These are phyloP conservation scores for Carex parvula DNA, from an alignment of 176 grass and related monocot genomes.

Conservation along the genomic window DNA sequence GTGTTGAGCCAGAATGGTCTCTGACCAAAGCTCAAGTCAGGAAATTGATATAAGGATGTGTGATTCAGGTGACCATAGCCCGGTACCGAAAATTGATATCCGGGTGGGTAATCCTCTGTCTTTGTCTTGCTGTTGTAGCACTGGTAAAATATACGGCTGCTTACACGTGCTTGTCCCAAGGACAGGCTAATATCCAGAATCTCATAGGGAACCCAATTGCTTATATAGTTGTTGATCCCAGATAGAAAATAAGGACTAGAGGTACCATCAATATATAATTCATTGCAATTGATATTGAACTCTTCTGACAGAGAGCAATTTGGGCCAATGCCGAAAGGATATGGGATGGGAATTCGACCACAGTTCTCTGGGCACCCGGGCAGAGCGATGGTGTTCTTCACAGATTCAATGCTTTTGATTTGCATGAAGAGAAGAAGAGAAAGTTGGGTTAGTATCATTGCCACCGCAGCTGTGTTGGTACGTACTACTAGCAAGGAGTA, in stretches of 20 bases:
- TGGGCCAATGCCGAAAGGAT: conserved; percentile 14
- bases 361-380: neutral
- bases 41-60: too few species aligned
- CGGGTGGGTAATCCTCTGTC: too few species aligned
- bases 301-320: neutral
- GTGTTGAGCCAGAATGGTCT: neutral
- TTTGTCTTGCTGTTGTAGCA: too few species aligned
- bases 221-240: too few species aligned
- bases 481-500: neutral
- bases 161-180: neutral
- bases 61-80: too few species aligned
- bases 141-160: too few species aligned
- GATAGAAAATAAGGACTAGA: too few species aligned
- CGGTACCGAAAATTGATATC: too few species aligned
- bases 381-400: neutral
- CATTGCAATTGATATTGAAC: too few species aligned
- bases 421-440: neutral
- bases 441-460: neutral
- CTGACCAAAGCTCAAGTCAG: too few species aligned
- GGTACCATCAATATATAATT: too few species aligned
- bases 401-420: neutral
- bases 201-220: neutral
- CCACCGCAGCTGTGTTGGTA: neutral
- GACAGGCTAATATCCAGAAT: neutral
- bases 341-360: neutral